Evolutionary conservation across 768 basidiomycete genomes (phyloP).

Genomic region (Tricholoma hemisulphureum): DNA sequence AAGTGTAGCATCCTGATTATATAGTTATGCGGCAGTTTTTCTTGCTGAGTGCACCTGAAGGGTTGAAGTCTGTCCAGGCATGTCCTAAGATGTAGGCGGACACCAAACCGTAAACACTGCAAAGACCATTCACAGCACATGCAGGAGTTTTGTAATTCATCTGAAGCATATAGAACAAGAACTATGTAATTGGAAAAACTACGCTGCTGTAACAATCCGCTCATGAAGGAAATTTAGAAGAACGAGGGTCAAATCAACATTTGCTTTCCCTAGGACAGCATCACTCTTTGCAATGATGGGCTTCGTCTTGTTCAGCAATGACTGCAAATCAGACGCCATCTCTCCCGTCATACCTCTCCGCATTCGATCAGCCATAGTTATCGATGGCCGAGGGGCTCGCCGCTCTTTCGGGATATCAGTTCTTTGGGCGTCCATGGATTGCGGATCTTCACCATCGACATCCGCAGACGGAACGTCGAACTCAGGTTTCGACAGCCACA

Average conservation of each 20-base stretch:
- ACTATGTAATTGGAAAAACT: constrained; percentile 14
- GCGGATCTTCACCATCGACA: constrained; percentile 44
- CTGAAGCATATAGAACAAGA: no score
- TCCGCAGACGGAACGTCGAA: constrained; percentile 46
- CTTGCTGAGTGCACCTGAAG: no score
- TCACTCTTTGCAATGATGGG: constrained; percentile 62
- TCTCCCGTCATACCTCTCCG: constrained; percentile 79
- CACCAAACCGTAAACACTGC: no score
- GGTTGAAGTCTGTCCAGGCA: no score
- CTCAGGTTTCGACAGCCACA: constrained; percentile 77
- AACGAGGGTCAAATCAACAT: constrained; percentile 59
- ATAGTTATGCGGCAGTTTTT: no score
- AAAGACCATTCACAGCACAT: no score
- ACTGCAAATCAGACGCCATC: constrained; percentile 70
- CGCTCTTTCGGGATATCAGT: constrained; percentile 30
- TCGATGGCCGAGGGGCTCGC: constrained; percentile 41
- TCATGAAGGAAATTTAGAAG: constrained; percentile 65
- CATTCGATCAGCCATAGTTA: constrained; percentile 61
- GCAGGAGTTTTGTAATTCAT: no score
- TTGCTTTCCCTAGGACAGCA: constrained; percentile 41
- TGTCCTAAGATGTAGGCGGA: no score
- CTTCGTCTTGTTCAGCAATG: constrained; percentile 62
- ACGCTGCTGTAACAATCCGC: constrained; percentile 46
- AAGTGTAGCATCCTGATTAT: no score
- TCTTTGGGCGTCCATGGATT: constrained; percentile 35